phyloP scores from a whole-genome alignment of 345 rosid genomes.

The Sonneratia caseolaris region DNA sequence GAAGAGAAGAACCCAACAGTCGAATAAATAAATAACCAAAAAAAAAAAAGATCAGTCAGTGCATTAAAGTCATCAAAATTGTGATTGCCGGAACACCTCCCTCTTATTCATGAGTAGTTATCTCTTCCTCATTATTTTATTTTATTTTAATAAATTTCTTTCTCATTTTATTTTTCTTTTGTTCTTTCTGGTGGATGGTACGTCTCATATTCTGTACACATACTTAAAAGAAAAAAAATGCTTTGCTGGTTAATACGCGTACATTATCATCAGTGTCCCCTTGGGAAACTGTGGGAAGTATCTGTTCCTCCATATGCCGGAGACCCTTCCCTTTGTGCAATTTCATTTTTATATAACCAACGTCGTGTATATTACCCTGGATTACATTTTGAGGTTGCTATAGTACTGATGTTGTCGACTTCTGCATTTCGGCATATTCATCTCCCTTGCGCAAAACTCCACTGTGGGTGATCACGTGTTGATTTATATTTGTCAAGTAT shows the following conservation, averaged over 20 bases:
- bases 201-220: not conserved
- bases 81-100: conserved; percentile 30
- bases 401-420: too few relatives aligned
- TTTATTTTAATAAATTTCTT: not conserved
- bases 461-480: too few relatives aligned
- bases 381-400: too few relatives aligned
- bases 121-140: conserved; percentile 7
- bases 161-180: not conserved
- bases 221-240: not conserved
- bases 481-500: too few relatives aligned
- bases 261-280: not conserved
- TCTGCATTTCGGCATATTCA: too few relatives aligned
- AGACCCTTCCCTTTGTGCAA: too few relatives aligned
- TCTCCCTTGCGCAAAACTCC: too few relatives aligned
- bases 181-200: not conserved
- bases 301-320: not conserved
- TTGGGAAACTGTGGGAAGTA: not conserved
- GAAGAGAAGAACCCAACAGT: not conserved
- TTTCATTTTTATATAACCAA: too few relatives aligned
- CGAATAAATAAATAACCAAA: conserved; percentile 26
- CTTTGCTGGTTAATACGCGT: not conserved
- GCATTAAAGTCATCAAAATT: conserved; percentile 75
- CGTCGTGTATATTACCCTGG: too few relatives aligned
- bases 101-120: not conserved
- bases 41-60: conserved; percentile 12